Conservation (phyloP, 1,284 basidiomycete species). For the Trichosporon coremiiforme region DNA sequence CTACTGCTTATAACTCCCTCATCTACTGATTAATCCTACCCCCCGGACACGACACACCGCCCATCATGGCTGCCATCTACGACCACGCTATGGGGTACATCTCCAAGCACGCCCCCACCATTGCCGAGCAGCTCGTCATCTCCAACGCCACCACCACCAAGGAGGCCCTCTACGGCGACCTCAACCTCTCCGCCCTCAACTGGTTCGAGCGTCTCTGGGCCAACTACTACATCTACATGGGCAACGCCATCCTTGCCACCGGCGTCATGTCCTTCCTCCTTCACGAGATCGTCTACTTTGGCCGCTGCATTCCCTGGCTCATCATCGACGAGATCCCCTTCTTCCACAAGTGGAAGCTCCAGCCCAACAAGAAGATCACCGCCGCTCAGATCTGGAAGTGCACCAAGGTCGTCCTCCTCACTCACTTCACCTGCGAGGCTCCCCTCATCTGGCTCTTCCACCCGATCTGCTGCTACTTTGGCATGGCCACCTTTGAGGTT, state of each 20-base stretch:
- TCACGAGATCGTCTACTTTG: slow-evolving; percentile 98
- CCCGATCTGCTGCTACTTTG: slow-evolving; percentile 84
- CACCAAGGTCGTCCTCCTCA: slow-evolving; percentile 90
- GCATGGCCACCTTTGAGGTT: slow-evolving; percentile 83
- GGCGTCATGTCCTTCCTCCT: slow-evolving; percentile 90
- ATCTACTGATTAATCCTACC: background rate
- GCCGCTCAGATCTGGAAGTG: slow-evolving; percentile 89
- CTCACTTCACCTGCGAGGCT: slow-evolving; percentile 94
- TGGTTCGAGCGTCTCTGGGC: slow-evolving; percentile 79
- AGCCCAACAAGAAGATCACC: slow-evolving; percentile 79
- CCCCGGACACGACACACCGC: background rate
- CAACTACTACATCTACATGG: slow-evolving; percentile 80
- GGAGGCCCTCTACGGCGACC: slow-evolving; percentile 53
- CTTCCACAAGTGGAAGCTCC: slow-evolving; percentile 93
- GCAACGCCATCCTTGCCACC: slow-evolving; percentile 90
- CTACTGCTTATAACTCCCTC: background rate
- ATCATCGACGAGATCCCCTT: slow-evolving; percentile 92
- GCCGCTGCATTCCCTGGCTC: slow-evolving; percentile 91
- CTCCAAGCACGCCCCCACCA: slow-evolving; percentile 47
- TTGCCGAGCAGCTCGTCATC: slow-evolving; percentile 48
- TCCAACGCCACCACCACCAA: slow-evolving; percentile 50
- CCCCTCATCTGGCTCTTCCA: slow-evolving; percentile 98
- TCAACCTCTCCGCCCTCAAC: slow-evolving; percentile 68
- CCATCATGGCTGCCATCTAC: slow-evolving; percentile 38
- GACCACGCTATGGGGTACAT: slow-evolving; percentile 46